Base-by-base conservation (phyloP, 108 stramenopile species). In the Fragilariopsis cylindrus region DNA sequence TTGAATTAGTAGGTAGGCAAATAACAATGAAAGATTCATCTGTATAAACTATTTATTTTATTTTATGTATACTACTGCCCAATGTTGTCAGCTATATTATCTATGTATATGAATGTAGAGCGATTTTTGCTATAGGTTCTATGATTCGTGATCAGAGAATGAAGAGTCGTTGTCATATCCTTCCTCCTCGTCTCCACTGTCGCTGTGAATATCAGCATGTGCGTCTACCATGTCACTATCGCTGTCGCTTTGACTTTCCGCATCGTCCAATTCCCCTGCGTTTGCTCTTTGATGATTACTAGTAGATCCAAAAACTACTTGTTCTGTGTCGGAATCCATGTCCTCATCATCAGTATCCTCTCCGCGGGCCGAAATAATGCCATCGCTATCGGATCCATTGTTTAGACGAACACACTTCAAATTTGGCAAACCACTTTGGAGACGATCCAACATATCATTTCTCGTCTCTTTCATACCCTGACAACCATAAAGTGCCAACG, bases 401-500 rank as follows among this genome's bases (percentile, higher is more conserved):
- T 91, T 87, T 48, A 90, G 57, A 13, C 92, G 85, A 5, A 95
- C 48, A 53, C 94, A 95, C 72, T 84, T 78, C 76, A 95, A 66
- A 9, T 74, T 84, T 8, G 94, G 94, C 7, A 92, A 71, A 7
- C 81, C 86, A 60, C 72, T 82, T 54, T 92, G 90, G 52, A 95
- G 74, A 30, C 71, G 75, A 60, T 82, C 69, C 40, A 92, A 66
- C 5, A 57, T 52, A 19, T 76, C 69, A 73, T 62, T 73, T 9
- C 21, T 44, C n/a, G 54, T 49, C 45, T 86, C 84, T 5, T 84
- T 76, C 56, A 94, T 81, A 16, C 89, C 89, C 6, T 41, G 71
- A 74, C 90, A 91, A 7, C 91, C 91, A 68, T 92, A 92, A 67
- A 95, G 48, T 12, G 90, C 88, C 70, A 95, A 57, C 7, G 85